These are phyloP conservation scores for Cladorrhinum sp. DNA, from an alignment of 2,329 filamentous ascomycete genomes.

Conservation along the genomic window DNA sequence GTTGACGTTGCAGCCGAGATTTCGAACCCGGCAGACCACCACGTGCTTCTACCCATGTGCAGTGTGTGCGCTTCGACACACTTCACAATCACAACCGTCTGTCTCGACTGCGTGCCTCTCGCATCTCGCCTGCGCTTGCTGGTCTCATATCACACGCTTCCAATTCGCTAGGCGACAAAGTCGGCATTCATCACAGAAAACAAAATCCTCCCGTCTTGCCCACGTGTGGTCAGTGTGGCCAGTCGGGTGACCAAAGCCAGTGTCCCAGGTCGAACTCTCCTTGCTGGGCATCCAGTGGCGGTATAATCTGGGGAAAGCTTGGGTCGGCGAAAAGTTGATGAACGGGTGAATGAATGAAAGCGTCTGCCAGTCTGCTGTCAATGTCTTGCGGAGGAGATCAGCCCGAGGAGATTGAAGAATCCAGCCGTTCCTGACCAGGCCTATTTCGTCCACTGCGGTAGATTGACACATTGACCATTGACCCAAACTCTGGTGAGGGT, in stretches of 20 bases:
- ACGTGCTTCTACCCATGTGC: neutral
- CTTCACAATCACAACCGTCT: too few species aligned
- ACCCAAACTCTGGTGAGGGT: slow-evolving; percentile 4
- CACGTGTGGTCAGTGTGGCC: neutral
- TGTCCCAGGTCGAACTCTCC: too few species aligned
- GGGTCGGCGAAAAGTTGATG: neutral
- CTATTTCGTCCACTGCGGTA: too few species aligned
- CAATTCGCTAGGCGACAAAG: neutral
- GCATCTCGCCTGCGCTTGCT: too few species aligned
- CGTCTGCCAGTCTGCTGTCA: neutral
- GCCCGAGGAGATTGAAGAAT: slow-evolving; percentile 5
- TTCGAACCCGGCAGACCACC: slow-evolving; percentile 2
- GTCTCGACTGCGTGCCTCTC: too few species aligned
- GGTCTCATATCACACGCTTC: neutral
- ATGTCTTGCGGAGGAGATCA: slow-evolving; percentile 1
- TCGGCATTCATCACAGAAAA: neutral
- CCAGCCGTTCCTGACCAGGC: neutral
- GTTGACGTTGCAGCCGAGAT: slow-evolving; percentile 5
- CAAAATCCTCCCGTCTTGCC: neutral
- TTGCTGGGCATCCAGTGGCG: too few species aligned
- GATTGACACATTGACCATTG: neutral
- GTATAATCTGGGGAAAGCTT: neutral
- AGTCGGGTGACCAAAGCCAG: neutral
- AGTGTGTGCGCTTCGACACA: neutral
- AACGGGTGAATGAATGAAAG: neutral